Conservation (phyloP, 1,284 basidiomycete genomes). For the Stygiomarasmius scandens region DNA sequence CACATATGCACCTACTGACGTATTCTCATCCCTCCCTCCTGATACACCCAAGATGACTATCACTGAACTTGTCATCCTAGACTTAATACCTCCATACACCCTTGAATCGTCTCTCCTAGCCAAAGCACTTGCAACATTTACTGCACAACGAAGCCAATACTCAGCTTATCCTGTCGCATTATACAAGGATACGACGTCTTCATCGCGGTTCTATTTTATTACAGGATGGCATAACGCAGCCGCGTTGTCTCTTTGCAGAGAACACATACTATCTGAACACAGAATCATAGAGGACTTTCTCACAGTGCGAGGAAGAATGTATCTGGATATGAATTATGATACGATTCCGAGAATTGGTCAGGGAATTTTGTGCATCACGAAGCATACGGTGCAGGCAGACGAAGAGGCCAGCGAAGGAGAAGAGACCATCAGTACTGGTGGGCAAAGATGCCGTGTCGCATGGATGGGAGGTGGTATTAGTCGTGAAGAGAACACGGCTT, state of each 20-base stretch:
- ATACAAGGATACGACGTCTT: conserved; percentile 6
- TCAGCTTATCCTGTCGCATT: conserved; percentile 11
- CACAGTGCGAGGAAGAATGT: neutral
- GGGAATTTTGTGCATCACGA: conserved; percentile 3
- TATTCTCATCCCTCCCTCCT: neutral
- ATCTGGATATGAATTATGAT: conserved; percentile 12
- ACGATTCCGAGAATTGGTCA: conserved; percentile 8
- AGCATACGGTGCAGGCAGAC: neutral
- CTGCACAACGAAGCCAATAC: conserved; percentile 4
- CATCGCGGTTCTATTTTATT: conserved; percentile 5
- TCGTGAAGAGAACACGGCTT: neutral
- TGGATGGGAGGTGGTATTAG: conserved; percentile 1
- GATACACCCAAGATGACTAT: neutral
- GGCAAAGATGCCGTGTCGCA: neutral
- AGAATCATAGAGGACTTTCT: neutral
- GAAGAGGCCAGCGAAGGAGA: neutral
- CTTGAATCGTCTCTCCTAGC: conserved; percentile 1
- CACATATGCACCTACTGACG: neutral
- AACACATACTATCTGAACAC: neutral
- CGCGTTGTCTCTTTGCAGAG: conserved; percentile 2
- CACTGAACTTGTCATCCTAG: conserved; percentile 9
- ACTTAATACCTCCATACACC: conserved; percentile 4
- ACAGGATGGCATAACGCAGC: conserved; percentile 7
- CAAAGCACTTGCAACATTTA: neutral
- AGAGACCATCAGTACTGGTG: neutral